Percentiles rank a stretch among this genome's conserved stretches.
Conservation (phyloP, 1,139 yeast species). For the Candida glucosophila region DNA sequence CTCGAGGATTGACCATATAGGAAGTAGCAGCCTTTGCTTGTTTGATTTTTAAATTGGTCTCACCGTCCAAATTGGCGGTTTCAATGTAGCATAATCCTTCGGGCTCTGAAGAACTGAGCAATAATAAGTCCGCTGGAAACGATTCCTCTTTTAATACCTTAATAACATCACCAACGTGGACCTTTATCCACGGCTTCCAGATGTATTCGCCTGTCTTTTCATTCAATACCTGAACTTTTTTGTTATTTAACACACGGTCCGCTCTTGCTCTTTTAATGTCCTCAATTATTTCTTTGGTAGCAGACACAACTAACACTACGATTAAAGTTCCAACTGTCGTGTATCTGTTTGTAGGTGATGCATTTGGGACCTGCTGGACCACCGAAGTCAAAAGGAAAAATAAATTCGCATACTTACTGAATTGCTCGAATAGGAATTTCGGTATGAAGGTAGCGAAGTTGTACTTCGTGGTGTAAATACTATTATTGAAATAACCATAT, state of each 20-base stretch:
- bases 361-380: conserved; percentile 95
- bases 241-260: conserved; percentile 80
- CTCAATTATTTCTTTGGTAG: conserved; percentile 83
- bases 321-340: conserved; percentile 90
- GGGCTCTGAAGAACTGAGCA: conserved; percentile 90
- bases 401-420: conserved; percentile 92
- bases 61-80: conserved; percentile 97
- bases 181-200: conserved; percentile 73
- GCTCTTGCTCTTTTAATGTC: conserved; percentile 85
- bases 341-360: conserved; percentile 91
- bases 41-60: conserved; percentile 90
- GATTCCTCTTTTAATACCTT: conserved; percentile 82
- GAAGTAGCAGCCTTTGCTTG: conserved; percentile 80
- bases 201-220: conserved; percentile 52
- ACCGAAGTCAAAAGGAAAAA: conserved; percentile 88
- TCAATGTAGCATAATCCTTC: conserved; percentile 97
- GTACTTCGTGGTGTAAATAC: conserved; percentile 94
- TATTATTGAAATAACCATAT: conserved; percentile 66
- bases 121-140: conserved; percentile 85
- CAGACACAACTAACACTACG: conserved; percentile 82
- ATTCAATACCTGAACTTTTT: conserved; percentile 65
- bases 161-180: conserved; percentile 86
- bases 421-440: conserved; percentile 91
- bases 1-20: conserved; percentile 58
- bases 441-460: conserved; percentile 90